Base-by-base conservation (phyloP, 495 filamentous ascomycete species). In the Penicilliopsis zonata region DNA sequence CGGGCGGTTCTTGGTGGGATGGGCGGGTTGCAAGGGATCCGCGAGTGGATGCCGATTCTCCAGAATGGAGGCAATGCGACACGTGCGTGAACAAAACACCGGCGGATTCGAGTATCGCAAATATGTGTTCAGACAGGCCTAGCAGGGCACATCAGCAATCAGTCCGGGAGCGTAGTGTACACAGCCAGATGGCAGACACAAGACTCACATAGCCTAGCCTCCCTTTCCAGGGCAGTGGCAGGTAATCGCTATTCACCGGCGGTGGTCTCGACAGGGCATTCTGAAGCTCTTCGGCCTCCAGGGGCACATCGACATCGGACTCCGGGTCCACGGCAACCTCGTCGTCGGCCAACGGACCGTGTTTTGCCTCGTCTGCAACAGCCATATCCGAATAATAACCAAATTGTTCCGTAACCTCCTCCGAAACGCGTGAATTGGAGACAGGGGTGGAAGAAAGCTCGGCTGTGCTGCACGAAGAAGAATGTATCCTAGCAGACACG, bases 61-160 rank as follows among this genome's bases (percentile, higher is more conserved):
- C 4, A 94, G 52, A 23, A 94, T 94, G 3, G 85, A 92, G 0
- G 83, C 68, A 43, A 95, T 90, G 27, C 87, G 82, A 49, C 86
- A 94, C 1, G 87, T 94, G 15, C 88, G 72, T 2, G 90, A 95
- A 49, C 76, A 80, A 57, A 95, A 96, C 7, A 95, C 75, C 0
- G 88, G 76, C 10, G 85, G 83, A 38, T 80, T 88, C 0, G 85
- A 78, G 31, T 72, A 71, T 24, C 90, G 82, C 3, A 98, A 73
- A 52, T 98, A 95, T 0, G 87, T 96, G 51, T 88, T 88, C 14
- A 98, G 65, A 49, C 85, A 94, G 14, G 86, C 84, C 81, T 86
- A 32, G 4, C 21, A 13, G 1, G 25, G 10, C 6, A 17, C 9
- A 18, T 41, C 13, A 47, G 53, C 47, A 47, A 46, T 37, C 7